Conservation (phyloP, 1,139 yeast species). For the Saccharomyces pastorianus region DNA sequence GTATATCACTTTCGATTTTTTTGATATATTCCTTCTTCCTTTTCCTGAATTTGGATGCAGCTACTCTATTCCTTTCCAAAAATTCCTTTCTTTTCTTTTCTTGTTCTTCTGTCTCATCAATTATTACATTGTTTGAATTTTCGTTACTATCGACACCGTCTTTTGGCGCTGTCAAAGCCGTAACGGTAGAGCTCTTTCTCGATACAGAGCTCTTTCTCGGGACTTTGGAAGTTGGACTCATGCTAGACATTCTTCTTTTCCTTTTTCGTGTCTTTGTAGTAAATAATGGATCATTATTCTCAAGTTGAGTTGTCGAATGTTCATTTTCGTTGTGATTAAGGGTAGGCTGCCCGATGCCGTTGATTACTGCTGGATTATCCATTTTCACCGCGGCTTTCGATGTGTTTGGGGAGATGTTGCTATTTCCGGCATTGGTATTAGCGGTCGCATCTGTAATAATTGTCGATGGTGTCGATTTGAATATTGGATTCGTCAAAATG, state of each 20-base stretch:
- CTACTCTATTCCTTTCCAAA: conserved; percentile 84
- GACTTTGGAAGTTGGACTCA: conserved; percentile 6
- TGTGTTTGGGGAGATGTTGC: background rate
- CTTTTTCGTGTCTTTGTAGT: background rate
- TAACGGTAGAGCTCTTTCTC: background rate
- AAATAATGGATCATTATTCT: background rate
- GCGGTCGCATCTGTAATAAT: conserved; percentile 19
- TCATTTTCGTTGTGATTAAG: background rate
- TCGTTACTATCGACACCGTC: conserved; percentile 8
- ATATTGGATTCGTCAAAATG: background rate
- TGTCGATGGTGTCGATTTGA: conserved; percentile 27
- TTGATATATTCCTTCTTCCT: conserved; percentile 84
- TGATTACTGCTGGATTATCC: background rate
- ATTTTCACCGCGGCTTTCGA: background rate
- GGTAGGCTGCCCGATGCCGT: background rate
- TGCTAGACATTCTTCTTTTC: conserved; percentile 9
- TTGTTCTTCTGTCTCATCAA: conserved; percentile 29
- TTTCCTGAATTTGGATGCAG: conserved; percentile 93
- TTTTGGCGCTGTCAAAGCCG: background rate
- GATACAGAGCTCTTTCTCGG: background rate
- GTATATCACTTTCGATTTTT: conserved; percentile 71
- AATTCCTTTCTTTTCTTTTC: conserved; percentile 75
- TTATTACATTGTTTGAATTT: conserved; percentile 10
- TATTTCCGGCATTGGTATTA: background rate
- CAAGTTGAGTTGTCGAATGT: background rate